Evolutionary conservation across 257 asterid species (phyloP).

Genomic region (Nicotiana knightiana): DNA sequence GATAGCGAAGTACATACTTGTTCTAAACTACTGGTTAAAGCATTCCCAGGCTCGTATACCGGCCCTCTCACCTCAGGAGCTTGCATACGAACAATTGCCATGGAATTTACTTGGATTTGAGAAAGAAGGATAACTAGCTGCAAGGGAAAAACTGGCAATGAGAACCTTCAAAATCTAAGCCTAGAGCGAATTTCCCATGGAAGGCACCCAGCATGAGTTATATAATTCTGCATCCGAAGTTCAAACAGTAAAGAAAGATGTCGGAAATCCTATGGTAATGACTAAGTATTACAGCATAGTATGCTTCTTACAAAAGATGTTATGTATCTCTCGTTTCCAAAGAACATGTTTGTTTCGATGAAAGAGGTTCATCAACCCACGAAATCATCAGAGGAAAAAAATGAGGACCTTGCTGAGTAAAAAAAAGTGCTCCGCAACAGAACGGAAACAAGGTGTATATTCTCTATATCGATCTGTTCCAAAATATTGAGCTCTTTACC

Average conservation of each 20-base stretch:
- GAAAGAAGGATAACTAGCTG: slow-evolving; percentile 68
- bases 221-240: background rate
- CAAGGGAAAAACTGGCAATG: slow-evolving; percentile 14
- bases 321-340: background rate
- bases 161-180: slow-evolving; percentile 4
- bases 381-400: background rate
- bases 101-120: slow-evolving; percentile 79
- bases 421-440: background rate
- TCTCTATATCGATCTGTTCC: background rate
- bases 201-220: background rate
- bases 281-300: background rate
- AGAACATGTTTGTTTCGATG: background rate
- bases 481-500: background rate
- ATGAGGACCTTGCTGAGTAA: background rate
- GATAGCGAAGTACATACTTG: slow-evolving; percentile 42
- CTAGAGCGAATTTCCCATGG: background rate
- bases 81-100: slow-evolving; percentile 75
- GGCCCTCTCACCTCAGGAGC: slow-evolving; percentile 42
- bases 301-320: background rate
- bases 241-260: background rate
- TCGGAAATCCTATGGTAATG: background rate
- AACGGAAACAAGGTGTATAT: background rate
- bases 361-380: background rate
- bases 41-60: slow-evolving; percentile 21
- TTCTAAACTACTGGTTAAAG: slow-evolving; percentile 55